Base-by-base conservation (phyloP, 1,284 basidiomycete genomes). In the Wallemia ichthyophaga region DNA sequence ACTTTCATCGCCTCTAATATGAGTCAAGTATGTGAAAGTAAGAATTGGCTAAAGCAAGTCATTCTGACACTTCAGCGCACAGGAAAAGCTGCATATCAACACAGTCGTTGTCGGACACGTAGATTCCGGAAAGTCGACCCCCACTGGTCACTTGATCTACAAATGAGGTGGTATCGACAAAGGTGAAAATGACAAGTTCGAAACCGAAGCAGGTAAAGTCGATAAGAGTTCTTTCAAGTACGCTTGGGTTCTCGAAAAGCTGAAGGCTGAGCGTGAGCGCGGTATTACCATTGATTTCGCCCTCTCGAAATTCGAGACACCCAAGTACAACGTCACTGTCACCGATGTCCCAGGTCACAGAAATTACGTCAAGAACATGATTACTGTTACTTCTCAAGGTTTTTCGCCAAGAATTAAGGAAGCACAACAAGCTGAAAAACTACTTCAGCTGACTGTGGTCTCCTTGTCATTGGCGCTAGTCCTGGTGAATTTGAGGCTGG, bases 291-390 rank as follows among this genome's bases (percentile, higher is more conserved):
- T 98, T 73, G 92, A 96, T 80, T 96, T 96, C 73, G 92, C 92
- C 65, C 82, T 89, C 72, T 95, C 89, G 88, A 95, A 94, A 76
- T 95, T 94, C 80, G 89, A 95, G 77, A 94, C 88, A 66, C 86
- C 88, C 70, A 86, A 82, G 72, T 92, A 71, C 78, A 77, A 80
- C 73, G 83, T 88, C 67, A 88, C 85, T 61, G 84, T 92, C 75
- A 92, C 92, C 68, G 91, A 95, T 73, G 94, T 94, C 73, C 94
- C 92, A 60, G 94, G 92, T 72, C 94, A 98, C 77, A 89, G 92
- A 83, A 94, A 99, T 73, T 99, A 98, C 77, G 98, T 99, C 82
- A 99, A 99, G 80, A 98, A 95, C 86, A 95, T 96, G 89, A 96
- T 96, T 72, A 96, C 89, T 64, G 92, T 92, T 81, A 98, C 92